These are phyloP conservation scores for Rhododendron vialii DNA, from an alignment of 148 eudicot genomes.

Conservation along the genomic window DNA sequence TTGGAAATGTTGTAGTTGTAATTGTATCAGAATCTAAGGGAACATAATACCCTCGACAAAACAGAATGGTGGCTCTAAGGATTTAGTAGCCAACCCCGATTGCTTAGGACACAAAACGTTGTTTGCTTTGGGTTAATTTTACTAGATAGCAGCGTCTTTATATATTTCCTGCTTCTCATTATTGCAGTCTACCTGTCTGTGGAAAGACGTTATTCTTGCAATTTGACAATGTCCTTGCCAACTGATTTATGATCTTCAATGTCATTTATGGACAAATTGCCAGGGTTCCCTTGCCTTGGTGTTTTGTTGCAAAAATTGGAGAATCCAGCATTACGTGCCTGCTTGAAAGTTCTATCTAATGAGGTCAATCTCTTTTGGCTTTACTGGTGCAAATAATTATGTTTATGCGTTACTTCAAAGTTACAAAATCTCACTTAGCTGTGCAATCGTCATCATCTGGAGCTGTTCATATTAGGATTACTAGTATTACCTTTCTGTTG, in stretches of 20 bases:
- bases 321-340: constrained; percentile 90
- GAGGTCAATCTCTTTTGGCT: constrained; percentile 53
- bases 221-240: background rate
- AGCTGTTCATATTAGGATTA: background rate
- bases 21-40: background rate
- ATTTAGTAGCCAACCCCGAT: background rate
- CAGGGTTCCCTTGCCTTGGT: constrained; percentile 97
- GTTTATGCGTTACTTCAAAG: background rate
- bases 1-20: background rate
- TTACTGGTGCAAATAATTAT: background rate
- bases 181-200: background rate
- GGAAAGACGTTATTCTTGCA: background rate
- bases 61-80: background rate
- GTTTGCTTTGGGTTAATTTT: background rate
- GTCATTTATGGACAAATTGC: constrained; percentile 14
- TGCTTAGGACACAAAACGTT: background rate
- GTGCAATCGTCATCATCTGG: background rate
- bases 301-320: constrained; percentile 91
- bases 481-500: background rate
- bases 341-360: constrained; percentile 78
- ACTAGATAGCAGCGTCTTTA: background rate
- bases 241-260: background rate
- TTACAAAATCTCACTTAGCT: background rate
- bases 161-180: background rate
- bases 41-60: background rate